These are phyloP conservation scores for Venustampulla echinocandica DNA, from an alignment of 495 filamentous ascomycete genomes.

Conservation along the genomic window DNA sequence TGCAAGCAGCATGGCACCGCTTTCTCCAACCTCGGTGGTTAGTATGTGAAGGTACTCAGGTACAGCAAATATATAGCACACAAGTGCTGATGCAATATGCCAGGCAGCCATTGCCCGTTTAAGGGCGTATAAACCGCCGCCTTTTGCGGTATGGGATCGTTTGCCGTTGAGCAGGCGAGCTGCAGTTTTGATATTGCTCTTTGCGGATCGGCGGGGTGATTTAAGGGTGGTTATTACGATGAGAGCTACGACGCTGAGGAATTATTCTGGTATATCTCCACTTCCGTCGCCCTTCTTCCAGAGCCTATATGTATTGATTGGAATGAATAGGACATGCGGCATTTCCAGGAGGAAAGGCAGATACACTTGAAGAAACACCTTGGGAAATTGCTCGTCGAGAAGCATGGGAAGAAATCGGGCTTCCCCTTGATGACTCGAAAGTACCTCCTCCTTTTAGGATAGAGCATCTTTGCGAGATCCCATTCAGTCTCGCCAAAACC, in stretches of 20 bases:
- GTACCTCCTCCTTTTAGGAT: slow-evolving; percentile 65
- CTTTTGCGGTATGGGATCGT: slow-evolving; percentile 43
- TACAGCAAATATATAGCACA: slow-evolving; percentile 4
- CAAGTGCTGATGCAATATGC: slow-evolving; percentile 24
- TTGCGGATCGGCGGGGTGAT: slow-evolving; percentile 68
- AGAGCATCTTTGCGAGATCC: slow-evolving; percentile 78
- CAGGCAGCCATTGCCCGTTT: slow-evolving; percentile 73
- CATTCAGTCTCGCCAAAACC: slow-evolving; percentile 69
- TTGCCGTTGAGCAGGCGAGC: slow-evolving; percentile 66
- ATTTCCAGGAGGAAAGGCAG: slow-evolving; percentile 68
- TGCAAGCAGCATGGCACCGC: slow-evolving; percentile 44
- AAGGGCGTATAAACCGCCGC: slow-evolving; percentile 55
- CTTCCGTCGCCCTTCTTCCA: no score
- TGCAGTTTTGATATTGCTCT: slow-evolving; percentile 77
- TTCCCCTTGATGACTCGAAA: slow-evolving; percentile 54
- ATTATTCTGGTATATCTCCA: slow-evolving; percentile 32
- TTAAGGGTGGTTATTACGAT: slow-evolving; percentile 80
- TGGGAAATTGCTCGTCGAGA: slow-evolving; percentile 76
- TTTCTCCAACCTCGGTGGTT: slow-evolving; percentile 48
- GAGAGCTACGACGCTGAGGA: slow-evolving; percentile 63
- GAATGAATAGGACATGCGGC: slow-evolving; percentile 61
- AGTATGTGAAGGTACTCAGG: slow-evolving; percentile 23
- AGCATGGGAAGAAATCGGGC: slow-evolving; percentile 84
- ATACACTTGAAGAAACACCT: slow-evolving; percentile 38
- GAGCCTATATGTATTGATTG: slow-evolving; percentile 6